Evolutionary conservation across 169 alveolate species (phyloP).

Genomic region (Cardiosporidium cionae): DNA sequence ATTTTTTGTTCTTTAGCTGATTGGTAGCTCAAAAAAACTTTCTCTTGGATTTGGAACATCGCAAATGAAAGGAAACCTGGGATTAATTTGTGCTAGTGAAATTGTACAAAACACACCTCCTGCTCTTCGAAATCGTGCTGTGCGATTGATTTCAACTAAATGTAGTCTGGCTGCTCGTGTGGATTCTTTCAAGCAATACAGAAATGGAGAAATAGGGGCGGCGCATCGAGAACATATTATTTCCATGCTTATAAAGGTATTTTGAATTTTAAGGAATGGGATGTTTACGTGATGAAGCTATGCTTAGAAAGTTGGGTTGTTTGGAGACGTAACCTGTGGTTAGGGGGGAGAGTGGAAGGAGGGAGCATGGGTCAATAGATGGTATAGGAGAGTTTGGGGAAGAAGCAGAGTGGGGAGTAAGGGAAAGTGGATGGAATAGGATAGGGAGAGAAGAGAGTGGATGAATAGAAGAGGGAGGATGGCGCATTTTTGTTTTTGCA

Average conservation of each 20-base stretch:
- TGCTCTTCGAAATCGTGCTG: conserved; percentile 8
- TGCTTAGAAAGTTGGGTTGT: no score
- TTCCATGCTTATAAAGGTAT: conserved; percentile 44
- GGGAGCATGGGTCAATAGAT: no score
- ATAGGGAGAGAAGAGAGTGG: no score
- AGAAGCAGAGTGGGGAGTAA: no score
- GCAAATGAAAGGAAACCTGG: neutral
- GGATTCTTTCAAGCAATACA: conserved; percentile 53
- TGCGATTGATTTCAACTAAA: conserved; percentile 7
- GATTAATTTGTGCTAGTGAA: conserved; percentile 10
- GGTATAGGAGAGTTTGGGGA: no score
- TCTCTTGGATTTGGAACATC: conserved; percentile 2
- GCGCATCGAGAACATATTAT: conserved; percentile 42
- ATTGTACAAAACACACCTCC: conserved; percentile 5
- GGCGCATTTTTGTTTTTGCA: no score
- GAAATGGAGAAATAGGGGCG: conserved; percentile 48
- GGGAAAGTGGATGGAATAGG: no score
- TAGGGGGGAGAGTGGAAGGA: no score
- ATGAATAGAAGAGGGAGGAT: no score
- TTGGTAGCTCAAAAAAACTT: neutral
- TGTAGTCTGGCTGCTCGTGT: conserved; percentile 63
- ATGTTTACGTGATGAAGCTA: no score
- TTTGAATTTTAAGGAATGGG: no score
- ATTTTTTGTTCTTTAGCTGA: neutral
- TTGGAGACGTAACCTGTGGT: no score